Evolutionary conservation across 2,329 filamentous ascomycete species (phyloP), one percentile per base, ranked within the genome.

Genomic region (Colletotrichum sp.): DNA sequence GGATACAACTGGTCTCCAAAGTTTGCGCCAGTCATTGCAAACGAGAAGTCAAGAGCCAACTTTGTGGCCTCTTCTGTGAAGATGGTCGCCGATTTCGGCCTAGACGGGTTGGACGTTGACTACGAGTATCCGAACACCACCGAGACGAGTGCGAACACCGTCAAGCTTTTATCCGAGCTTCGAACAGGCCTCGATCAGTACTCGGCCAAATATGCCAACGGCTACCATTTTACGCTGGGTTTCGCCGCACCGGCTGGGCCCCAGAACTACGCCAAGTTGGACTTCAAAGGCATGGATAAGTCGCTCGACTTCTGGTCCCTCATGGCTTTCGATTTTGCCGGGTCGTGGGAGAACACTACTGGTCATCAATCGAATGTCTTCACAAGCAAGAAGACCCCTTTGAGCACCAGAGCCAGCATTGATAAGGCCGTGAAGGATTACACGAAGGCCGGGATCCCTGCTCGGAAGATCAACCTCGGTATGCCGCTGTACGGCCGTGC

Each of bases 1-100:
- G 95, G 96, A 30, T 98, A 94, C 94, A 96, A 94, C 0, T 97
- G 95, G 84, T 95, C 94, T 2, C 86, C 90, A 78, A 95, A 95
- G 83, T 96, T 98, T 82, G 88, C 94, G 1, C 87, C 87, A 1
- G 92, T 93, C 0, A 91, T 93, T 7, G 91, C 91, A 73, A 93
- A 93, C 0, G 88, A 89, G 0, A 84, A 87, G 3, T 92, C 90
- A 15, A 90, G 95, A 16, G 84, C 88, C 52, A 90, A 79, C 4
- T 98, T 98, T 84, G 95, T 95, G 6, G 85, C 89, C 63, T 91
- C 90, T 7, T 92, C 95, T 3, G 93, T 96, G 1, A 85, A 88
- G 13, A 83, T 97, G 68, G 88, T 98, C 69, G 92, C 93, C 80
- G 92, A 98, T 83, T 89, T 94, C 80, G 95, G 95, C 1, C 87